These are phyloP conservation scores for Curvularia sp. DNA, from an alignment of 2,329 filamentous ascomycete species.

Conservation along the genomic window DNA sequence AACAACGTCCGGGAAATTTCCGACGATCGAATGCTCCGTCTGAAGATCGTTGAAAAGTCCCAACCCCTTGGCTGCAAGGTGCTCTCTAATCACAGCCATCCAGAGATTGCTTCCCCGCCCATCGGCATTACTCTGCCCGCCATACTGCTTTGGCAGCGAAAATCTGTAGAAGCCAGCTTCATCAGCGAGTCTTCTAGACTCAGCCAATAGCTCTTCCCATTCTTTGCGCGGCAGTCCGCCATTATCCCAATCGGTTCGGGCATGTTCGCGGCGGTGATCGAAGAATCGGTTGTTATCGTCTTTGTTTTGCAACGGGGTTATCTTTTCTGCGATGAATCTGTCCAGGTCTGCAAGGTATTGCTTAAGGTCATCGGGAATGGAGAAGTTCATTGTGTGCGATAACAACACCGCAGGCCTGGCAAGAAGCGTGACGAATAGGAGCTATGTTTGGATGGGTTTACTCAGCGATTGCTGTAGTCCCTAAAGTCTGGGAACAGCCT, in stretches of 20 bases:
- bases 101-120: constrained; percentile 62
- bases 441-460: background rate
- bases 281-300: constrained; percentile 70
- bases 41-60: constrained; percentile 69
- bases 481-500: background rate
- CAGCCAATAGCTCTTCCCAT: constrained; percentile 63
- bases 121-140: constrained; percentile 57
- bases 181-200: constrained; percentile 62
- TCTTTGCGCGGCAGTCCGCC: constrained; percentile 63
- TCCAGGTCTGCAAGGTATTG: constrained; percentile 60
- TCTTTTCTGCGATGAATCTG: constrained; percentile 63
- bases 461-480: constrained; percentile 16
- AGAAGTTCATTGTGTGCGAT: constrained; percentile 50
- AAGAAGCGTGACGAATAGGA: background rate
- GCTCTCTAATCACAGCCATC: constrained; percentile 68
- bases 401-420: constrained; percentile 4
- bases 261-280: constrained; percentile 68
- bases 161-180: constrained; percentile 67
- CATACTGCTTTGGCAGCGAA: constrained; percentile 63
- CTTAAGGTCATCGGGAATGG: constrained; percentile 60
- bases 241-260: constrained; percentile 67
- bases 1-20: constrained; percentile 67
- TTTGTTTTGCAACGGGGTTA: constrained; percentile 61
- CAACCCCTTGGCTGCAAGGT: constrained; percentile 65
- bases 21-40: constrained; percentile 68